Conservation (phyloP, 208 protist species). For the Wallacemonas rigidus region DNA sequence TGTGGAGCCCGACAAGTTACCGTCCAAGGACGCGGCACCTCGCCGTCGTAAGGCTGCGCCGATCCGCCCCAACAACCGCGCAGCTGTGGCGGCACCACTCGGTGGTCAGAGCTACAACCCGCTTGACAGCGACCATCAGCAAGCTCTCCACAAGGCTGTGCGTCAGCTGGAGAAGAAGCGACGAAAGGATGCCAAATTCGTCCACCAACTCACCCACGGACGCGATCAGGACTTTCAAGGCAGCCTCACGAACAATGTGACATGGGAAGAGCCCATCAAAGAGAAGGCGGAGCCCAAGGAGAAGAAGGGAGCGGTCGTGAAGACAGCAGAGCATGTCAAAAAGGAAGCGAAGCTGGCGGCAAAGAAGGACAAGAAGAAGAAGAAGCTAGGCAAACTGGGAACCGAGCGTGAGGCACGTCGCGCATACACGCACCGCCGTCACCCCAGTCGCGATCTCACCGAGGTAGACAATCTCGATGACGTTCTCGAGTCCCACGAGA, state of each 20-base stretch:
- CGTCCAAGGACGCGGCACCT: conserved; percentile 51
- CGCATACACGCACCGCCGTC: conserved; percentile 70
- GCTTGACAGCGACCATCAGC: conserved; percentile 71
- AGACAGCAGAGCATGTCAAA: conserved; percentile 24
- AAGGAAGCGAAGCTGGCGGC: conserved; percentile 38
- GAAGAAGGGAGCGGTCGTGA: conserved; percentile 27
- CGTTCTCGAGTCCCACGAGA: conserved; percentile 42
- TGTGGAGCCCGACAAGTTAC: conserved; percentile 63
- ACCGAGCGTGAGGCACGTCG: conserved; percentile 36
- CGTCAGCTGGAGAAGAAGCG: conserved; percentile 66
- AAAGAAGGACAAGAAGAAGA: conserved; percentile 50
- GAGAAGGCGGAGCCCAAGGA: conserved; percentile 27
- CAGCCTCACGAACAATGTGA: conserved; percentile 73
- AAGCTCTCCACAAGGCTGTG: conserved; percentile 60
- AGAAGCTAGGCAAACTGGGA: conserved; percentile 48
- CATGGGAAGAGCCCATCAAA: conserved; percentile 81
- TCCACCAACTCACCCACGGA: conserved; percentile 65
- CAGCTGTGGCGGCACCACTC: conserved; percentile 68
- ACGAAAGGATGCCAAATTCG: conserved; percentile 69
- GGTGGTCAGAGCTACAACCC: conserved; percentile 90
- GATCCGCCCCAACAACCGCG: conserved; percentile 80
- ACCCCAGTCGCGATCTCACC: conserved; percentile 62
- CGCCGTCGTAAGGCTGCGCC: conserved; percentile 78
- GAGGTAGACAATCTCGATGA: conserved; percentile 66
- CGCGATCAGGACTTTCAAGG: conserved; percentile 45